phyloP scores from a whole-genome alignment of 257 asterid genomes.

The Solanum sparsipilum region DNA sequence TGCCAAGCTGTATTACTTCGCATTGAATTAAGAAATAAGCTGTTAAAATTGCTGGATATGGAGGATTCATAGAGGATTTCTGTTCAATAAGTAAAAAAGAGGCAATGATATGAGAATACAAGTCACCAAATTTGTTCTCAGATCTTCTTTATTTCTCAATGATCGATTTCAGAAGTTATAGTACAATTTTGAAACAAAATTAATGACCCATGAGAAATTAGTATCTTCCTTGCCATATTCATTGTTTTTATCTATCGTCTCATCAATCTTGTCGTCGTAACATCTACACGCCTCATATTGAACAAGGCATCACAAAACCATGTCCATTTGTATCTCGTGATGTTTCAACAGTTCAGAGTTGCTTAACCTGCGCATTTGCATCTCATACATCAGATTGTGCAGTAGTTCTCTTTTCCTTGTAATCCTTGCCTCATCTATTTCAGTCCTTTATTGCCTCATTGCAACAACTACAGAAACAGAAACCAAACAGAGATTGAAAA shows the following conservation, averaged over 20 bases:
- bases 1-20: background rate
- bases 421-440: no score
- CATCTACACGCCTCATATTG: background rate
- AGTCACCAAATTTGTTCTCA: background rate
- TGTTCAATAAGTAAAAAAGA: background rate
- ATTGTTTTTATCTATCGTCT: background rate
- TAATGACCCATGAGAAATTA: background rate
- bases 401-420: no score
- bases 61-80: background rate
- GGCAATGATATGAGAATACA: background rate
- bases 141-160: background rate
- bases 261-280: background rate
- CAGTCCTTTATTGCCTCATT: slow-evolving; percentile 35
- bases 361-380: slow-evolving; percentile 20
- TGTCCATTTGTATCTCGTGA: background rate
- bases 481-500: slow-evolving; percentile 33
- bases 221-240: background rate
- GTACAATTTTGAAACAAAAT: background rate
- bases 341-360: slow-evolving; percentile 27
- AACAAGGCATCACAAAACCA: background rate
- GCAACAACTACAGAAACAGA: slow-evolving; percentile 42
- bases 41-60: background rate
- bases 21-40: background rate
- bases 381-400: background rate
- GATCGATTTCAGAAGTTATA: background rate